Evolutionary conservation across 2,329 filamentous ascomycete genomes (phyloP), one percentile per base, ranked within the genome.

Genomic region (Xylaria digitata): DNA sequence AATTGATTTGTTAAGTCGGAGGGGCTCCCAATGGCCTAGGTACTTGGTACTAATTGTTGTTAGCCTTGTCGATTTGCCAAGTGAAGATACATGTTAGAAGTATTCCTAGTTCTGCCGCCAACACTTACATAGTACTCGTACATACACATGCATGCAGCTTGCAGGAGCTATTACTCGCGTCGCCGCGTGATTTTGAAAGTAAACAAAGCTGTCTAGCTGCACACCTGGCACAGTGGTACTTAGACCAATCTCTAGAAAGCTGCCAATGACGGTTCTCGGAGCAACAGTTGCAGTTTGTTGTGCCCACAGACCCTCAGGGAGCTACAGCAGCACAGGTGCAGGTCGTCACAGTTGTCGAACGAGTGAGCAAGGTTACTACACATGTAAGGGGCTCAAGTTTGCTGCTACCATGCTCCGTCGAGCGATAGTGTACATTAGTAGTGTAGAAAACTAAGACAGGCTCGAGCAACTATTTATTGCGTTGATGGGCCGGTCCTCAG

Each of bases 161-260:
- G 60, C 55, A 66, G 48, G 64, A 63, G 45, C 42, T 53, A 40
- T 56, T 66, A 34, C 23, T 60, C 49, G 67, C 61, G 67, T 64
- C 61, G 56, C 55, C 61, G 66, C 55, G 69, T 63, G 32, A 68
- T 69, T 45, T 53, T 37, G 21, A 56, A 70, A 69, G 73, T 75
- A 75, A 73, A 73, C 70, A 75, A 74, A 71, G 13, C 11, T 15
- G 11, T 6, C 9, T 40, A 40, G 19, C 49, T 42, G n/a, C 30
- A 61, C 45, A 56, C 23, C 34, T 32, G 34, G 8, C 6, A 53
- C 26, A 21, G 21, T 6, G 34, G 23, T 59, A 63, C 45, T 43
- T 67, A 5, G 26, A 26, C 5, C 26, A 69, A 71, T 71, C 58
- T 63, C 32, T 46, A 60, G 54, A 40, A 70, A 42, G 30, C 52